Conservation (phyloP, 805 yeast species). For the Metschnikowia anglica region DNA sequence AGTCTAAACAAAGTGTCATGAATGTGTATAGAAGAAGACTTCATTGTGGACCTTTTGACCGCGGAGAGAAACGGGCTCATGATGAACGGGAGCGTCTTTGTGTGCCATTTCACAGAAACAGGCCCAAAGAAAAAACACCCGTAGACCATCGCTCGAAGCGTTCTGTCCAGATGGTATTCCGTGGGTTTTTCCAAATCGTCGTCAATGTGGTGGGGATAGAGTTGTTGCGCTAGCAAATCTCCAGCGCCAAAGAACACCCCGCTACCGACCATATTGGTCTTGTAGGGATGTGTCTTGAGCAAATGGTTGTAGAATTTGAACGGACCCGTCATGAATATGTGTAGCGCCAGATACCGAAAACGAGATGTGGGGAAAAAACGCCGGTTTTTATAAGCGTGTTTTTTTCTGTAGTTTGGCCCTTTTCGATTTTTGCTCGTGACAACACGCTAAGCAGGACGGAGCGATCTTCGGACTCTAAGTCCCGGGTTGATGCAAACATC, state of each 20-base stretch:
- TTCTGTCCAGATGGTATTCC: conserved; percentile 30
- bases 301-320: conserved; percentile 24
- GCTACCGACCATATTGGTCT: conserved; percentile 54
- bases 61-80: conserved; percentile 33
- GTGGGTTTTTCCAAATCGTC: conserved; percentile 22
- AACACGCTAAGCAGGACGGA: conserved; percentile 9
- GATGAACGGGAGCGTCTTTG: conserved; percentile 36
- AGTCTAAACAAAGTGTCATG: conserved; percentile 28
- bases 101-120: conserved; percentile 39
- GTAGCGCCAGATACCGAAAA: neutral
- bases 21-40: conserved; percentile 16
- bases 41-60: conserved; percentile 13
- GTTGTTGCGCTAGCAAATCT: conserved; percentile 42
- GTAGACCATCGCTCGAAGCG: conserved; percentile 37
- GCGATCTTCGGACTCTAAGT: conserved; percentile 14
- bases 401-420: neutral
- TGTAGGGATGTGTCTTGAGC: conserved; percentile 47
- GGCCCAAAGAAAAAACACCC: conserved; percentile 43
- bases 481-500: conserved; percentile 1
- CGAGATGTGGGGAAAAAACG: conserved; percentile 1
- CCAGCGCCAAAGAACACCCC: conserved; percentile 47
- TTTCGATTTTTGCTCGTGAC: neutral
- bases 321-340: conserved; percentile 15
- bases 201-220: conserved; percentile 33
- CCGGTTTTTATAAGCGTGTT: neutral